Percentiles rank a stretch among this genome's conserved stretches.
Conservation (phyloP, 495 filamentous ascomycete genomes). For the Aspergillus cristatus region DNA sequence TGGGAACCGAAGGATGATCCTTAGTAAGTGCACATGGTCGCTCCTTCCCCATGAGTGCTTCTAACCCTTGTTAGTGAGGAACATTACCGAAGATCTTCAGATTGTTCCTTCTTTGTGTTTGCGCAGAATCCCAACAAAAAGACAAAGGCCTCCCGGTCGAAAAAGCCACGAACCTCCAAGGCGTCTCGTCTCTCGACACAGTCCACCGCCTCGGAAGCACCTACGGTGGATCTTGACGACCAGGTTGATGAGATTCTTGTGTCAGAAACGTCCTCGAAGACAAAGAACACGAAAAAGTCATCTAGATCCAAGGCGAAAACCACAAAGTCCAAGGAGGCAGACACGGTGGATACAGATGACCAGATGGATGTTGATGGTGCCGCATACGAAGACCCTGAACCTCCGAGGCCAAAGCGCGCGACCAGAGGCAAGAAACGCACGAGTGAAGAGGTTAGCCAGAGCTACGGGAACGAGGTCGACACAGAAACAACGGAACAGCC, state of each 20-base stretch:
- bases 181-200: slow-evolving; percentile 63
- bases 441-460: slow-evolving; percentile 51
- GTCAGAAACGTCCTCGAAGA: slow-evolving; percentile 36
- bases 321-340: too few species aligned
- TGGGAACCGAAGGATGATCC: slow-evolving; percentile 92
- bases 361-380: slow-evolving; percentile 23
- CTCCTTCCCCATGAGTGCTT: slow-evolving; percentile 15
- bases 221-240: slow-evolving; percentile 48
- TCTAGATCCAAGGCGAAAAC: slow-evolving; percentile 23
- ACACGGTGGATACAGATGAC: too few species aligned
- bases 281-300: slow-evolving; percentile 45
- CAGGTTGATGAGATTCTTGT: slow-evolving; percentile 57
- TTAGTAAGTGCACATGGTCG: slow-evolving; percentile 43
- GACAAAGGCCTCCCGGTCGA: slow-evolving; percentile 33
- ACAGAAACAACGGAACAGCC: slow-evolving; percentile 11
- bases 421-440: slow-evolving; percentile 54
- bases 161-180: slow-evolving; percentile 57
- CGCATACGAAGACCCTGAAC: slow-evolving; percentile 22
- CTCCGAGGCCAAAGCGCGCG: slow-evolving; percentile 32
- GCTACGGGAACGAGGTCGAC: slow-evolving; percentile 21
- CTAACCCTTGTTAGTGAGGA: slow-evolving; percentile 56
- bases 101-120: slow-evolving; percentile 73
- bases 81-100: slow-evolving; percentile 65
- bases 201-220: slow-evolving; percentile 50
- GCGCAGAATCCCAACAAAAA: slow-evolving; percentile 32